Base-by-base conservation (phyloP, 2,329 filamentous ascomycete species). In the Nemania serpens region DNA sequence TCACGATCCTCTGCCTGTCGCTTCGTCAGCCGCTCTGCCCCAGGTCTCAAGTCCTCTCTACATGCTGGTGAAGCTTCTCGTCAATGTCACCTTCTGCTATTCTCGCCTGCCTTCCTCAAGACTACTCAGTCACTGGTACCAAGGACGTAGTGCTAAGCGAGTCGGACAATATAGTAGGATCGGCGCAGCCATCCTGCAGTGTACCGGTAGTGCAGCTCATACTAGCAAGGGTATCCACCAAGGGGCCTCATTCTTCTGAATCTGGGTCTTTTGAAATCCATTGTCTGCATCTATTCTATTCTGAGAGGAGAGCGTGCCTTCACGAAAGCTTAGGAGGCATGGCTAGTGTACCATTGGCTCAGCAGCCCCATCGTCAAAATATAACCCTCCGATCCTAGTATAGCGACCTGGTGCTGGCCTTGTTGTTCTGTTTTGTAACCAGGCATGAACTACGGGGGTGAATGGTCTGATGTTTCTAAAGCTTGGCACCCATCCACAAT, bases 381-480 rank as follows among this genome's bases (percentile, higher is more conserved):
- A 33, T 55, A 58, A 58, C 52, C 56, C 25, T 10, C 22, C 18
- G 33, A 60, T 60, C 46, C 50, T 58, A 69, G 67, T 41, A 46
- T 58, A 68, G 67, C 70, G 64, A 73, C 71, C 68, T 68, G 68
- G 66, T 67, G 68, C 68, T 72, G 70, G 71, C 73, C 74, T 74
- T 69, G 71, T 74, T 70, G 15, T 39, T n/a, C 11, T 12, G 36
- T 39, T 13, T 39, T 7, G 71, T 74, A 72, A 70, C 68, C 70
- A 75, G 72, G 77, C 79, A 79, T 79, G 76, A 78, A 79, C 77
- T 75, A 69, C 77, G 56, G 58, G 6, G 58, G 62, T 58, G 56
- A 76, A 75, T 77, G 74, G 70, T 70, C 75, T 70, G 73, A 75
- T 73, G 75, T 75, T 75, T 75, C 69, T 70, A 70, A 69, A 67